Base-by-base conservation (phyloP, 176 grass and related monocot species). In the Rhynchospora pubera region DNA sequence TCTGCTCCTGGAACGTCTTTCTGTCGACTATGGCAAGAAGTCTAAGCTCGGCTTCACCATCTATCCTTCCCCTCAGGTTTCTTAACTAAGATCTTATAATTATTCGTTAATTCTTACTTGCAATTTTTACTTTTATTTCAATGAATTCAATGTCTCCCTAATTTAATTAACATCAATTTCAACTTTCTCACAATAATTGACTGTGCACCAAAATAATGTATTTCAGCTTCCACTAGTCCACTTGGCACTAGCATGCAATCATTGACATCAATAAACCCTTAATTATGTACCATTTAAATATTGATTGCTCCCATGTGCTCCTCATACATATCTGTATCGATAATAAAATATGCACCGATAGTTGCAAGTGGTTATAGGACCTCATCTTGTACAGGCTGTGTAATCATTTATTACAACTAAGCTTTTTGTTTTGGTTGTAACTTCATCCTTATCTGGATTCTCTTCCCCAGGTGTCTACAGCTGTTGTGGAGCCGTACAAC, bases 401-500 rank as follows among this genome's bases (percentile, higher is more conserved):
- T 60, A 60, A 21, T 21, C 57, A 8, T 21, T 60, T 8, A 60
- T 60, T 60, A 21, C 6, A 39, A 39, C 34, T 39, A 51, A 51
- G 48, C 7, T 51, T 51, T 62, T 24, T 24, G 21, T 22, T 62
- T 11, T 62, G 21, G 22, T 39, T 62, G 59, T 9, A 10, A 11
- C 62, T 16, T 5, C 63, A 65, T 32, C 5, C 21, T 48, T 74
- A 74, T 48, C 34, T 77, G 18, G 7, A 18, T 56, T 56, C 14
- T 19, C 47, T 26, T 53, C 48, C 24, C 15, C 85, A 97, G 94
- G 91, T 97, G 22, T 97, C 94, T 43, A 97, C 94, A 88, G 94
- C 94, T 84, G 94, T 97, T 85, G 94, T 97, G 83, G 94, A 97
- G 83, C 94, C 94, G 71, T 97, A 97, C 85, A 97, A 97, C 90